These are phyloP conservation scores for Phalaenopsis equestris DNA, from an alignment of 106 monocot species.

Conservation along the genomic window DNA sequence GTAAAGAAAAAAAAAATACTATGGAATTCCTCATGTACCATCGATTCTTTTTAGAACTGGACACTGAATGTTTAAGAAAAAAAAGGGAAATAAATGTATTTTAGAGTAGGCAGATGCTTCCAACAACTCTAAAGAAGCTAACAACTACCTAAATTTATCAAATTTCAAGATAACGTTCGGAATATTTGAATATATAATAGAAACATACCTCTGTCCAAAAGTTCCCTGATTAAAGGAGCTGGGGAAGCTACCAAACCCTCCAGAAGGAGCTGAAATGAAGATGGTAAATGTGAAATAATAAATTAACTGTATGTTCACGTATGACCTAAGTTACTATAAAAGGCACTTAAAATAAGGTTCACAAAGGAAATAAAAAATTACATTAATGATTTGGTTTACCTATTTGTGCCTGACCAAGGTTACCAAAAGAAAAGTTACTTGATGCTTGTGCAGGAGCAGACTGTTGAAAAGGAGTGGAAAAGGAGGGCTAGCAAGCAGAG, in stretches of 20 bases:
- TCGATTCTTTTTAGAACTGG: neutral
- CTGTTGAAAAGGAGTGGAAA: slow-evolving; percentile 44
- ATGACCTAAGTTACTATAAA: neutral
- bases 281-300: slow-evolving; percentile 8
- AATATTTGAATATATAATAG: slow-evolving; percentile 5
- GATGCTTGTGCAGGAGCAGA: slow-evolving; percentile 28
- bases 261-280: slow-evolving; percentile 25
- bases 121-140: neutral
- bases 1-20: too few species aligned
- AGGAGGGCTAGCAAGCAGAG: slow-evolving; percentile 31
- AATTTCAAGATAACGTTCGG: neutral
- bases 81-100: neutral
- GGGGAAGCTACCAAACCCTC: slow-evolving; percentile 49
- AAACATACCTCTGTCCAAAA: slow-evolving; percentile 61
- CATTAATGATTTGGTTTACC: slow-evolving; percentile 19
- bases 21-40: neutral
- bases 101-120: neutral
- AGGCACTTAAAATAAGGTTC: neutral
- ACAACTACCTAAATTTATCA: neutral
- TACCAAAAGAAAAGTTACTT: slow-evolving; percentile 54
- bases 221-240: slow-evolving; percentile 38
- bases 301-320: neutral
- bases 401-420: slow-evolving; percentile 70
- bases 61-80: neutral
- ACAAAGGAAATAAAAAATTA: neutral